Base-by-base conservation (phyloP, 1,139 yeast species). In the Scheffersomyces lignicola region DNA sequence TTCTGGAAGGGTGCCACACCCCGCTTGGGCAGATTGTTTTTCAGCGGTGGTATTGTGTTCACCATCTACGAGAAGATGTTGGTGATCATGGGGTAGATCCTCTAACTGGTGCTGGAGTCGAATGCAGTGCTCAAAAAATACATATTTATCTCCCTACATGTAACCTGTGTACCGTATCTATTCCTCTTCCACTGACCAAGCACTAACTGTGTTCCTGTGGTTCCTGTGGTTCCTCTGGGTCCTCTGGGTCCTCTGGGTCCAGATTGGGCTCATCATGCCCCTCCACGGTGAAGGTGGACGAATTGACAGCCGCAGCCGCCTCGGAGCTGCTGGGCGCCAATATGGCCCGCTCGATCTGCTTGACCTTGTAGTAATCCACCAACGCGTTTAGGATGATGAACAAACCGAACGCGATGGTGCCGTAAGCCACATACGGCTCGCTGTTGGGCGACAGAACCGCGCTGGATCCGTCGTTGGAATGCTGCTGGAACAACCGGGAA, bases 1-100 rank as follows among this genome's bases (percentile, higher is more conserved):
- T 88, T 89, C 65, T 92, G 98, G 98, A 87, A 87, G 63, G 98
- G 98, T 41, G 96, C 97, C 27, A 90, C 97, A 2, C 98, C 98
- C 34, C 74, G 98, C 55, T 69, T 92, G 45, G 98, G 97, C 3
- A 76, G 98, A 49, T 73, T 92, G 54, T 80, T 90, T 29, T 73
- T 92, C 54, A 84, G 95, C 64, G 97, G 97, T 39, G 97, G 97
- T 48, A 90, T 90, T 47, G 97, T 90, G 11, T 90, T 90, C 62
- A 90, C 97, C 22, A 85, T 90, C 39, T 90, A 90, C 59, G 97
- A 90, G 58, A 86, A 88, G 64, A 84, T 90, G 69, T 69, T 90
- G 61, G 77, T 74, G 18, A 45, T 85, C 11, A 56, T 86, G 55
- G 50, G 45, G 18, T 53, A 45, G 32, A 15, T 20, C n/a, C n/a